Evolutionary conservation across 345 rosid genomes (phyloP).

Genomic region (Citrus unshiu): DNA sequence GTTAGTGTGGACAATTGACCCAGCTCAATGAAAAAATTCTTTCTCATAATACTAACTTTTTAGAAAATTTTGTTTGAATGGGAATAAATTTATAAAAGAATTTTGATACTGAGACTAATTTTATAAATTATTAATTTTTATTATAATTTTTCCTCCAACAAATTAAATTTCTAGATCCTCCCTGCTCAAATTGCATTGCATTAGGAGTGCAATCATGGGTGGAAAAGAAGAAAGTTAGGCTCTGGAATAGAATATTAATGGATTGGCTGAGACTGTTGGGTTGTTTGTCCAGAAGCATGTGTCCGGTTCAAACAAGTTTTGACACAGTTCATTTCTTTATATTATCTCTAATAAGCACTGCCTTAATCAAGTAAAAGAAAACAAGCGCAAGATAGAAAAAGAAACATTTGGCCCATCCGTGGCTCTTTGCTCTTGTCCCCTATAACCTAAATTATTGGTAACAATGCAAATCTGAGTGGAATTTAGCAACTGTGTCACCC

Average conservation of each 20-base stretch:
- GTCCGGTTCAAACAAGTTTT: constrained; percentile 33
- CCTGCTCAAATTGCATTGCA: no score
- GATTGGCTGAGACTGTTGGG: constrained; percentile 15
- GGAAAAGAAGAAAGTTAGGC: not conserved
- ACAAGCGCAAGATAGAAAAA: constrained; percentile 18
- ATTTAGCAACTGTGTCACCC: constrained; percentile 13
- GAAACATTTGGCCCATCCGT: constrained; percentile 24
- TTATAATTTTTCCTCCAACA: no score
- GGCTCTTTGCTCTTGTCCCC: constrained; percentile 41
- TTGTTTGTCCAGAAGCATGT: constrained; percentile 40
- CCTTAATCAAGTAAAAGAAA: constrained; percentile 21
- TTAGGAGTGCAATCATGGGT: not conserved
- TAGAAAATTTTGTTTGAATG: no score
- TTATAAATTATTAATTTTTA: no score
- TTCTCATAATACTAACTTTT: no score
- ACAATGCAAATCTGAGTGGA: not conserved
- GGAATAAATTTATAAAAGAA: no score
- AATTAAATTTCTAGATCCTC: no score
- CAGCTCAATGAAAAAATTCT: no score
- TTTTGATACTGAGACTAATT: no score
- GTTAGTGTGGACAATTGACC: no score
- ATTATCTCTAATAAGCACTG: constrained; percentile 8
- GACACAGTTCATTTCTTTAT: constrained; percentile 30
- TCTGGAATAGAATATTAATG: not conserved
- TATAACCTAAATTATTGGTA: constrained; percentile 4